Evolutionary conservation across 176 grass and related monocot genomes (phyloP), one percentile per base, ranked within the genome.

Genomic region (Aegilops speltoides): DNA sequence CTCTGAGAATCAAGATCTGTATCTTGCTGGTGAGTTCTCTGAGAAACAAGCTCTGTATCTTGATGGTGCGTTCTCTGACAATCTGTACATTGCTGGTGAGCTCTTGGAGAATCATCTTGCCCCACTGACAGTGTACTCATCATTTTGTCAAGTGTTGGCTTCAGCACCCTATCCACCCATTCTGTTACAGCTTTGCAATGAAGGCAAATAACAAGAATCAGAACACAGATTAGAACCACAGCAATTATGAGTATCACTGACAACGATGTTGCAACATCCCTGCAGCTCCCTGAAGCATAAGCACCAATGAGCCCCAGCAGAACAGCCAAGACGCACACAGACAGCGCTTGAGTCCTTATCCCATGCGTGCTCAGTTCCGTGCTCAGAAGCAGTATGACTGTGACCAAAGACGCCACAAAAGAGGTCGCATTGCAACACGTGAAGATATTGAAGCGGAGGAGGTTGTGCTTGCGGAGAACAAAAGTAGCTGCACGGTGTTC

Each of bases 361-460:
- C 80, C 80, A 59, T 83, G 66, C 7, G 10, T 25, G 66, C 80
- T 83, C 80, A 83, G 36, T 38, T 40, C 48, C 20, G 48, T 56
- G 66, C 83, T 84, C 59, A 84, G 59, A 84, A 84, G 83, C 20
- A 84, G 8, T 76, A 84, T 84, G 82, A 84, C 25, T 26, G 38
- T 84, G 72, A 77, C 83, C 83, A 84, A 65, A 77, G 72, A 84
- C 48, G 71, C 83, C 57, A 84, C 72, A 76, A 77, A 84, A 50
- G 72, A 75, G 46, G 83, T 84, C 17, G 71, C 38, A 65, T 83
- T 72, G 66, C 28, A 83, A 25, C 64, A 56, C 13, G 16, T 71
- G 20, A 72, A 83, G 37, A 71, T 34, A 37, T 83, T 70, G 65
- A 70, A 83, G 28, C 66, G 80, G 80, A 1, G 7, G 19, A 57